These are phyloP conservation scores for Lophiotrema nucula DNA, from an alignment of 495 filamentous ascomycete species.

Conservation along the genomic window DNA sequence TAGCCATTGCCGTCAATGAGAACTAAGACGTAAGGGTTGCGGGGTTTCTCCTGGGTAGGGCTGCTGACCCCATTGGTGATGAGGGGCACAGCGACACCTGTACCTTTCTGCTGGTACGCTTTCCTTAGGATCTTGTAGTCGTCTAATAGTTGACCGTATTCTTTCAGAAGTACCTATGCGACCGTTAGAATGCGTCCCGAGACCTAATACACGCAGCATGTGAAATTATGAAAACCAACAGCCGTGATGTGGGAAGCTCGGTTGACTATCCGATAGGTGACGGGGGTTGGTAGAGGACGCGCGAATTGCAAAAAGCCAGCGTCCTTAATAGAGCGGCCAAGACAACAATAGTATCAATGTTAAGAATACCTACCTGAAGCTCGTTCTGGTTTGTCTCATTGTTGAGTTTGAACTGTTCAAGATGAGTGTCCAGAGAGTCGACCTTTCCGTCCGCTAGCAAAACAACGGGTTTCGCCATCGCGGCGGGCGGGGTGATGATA, in stretches of 20 bases:
- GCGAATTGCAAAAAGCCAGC: no score
- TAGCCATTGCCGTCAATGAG: constrained; percentile 64
- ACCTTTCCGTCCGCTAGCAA: constrained; percentile 19
- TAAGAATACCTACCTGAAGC: constrained; percentile 24
- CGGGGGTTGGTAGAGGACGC: no score
- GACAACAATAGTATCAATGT: no score
- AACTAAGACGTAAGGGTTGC: constrained; percentile 60
- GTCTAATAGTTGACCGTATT: constrained; percentile 44
- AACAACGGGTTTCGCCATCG: background rate
- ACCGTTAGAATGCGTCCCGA: background rate
- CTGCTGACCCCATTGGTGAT: background rate
- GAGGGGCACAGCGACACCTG: no score
- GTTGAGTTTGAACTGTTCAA: constrained; percentile 21
- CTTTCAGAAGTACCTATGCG: constrained; percentile 22
- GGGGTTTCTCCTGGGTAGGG: constrained; percentile 44
- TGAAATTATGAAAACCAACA: no score
- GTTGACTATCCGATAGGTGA: no score
- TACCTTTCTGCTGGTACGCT: constrained; percentile 56
- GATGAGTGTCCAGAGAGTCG: constrained; percentile 18
- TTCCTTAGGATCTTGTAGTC: constrained; percentile 55
- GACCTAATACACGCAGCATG: no score
- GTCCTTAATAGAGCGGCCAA: no score
- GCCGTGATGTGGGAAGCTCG: no score
- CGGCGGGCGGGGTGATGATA: background rate
- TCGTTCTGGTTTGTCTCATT: constrained; percentile 10